Conservation (phyloP, 2,329 filamentous ascomycete genomes). For the Stagonosporopsis vannaccii region DNA sequence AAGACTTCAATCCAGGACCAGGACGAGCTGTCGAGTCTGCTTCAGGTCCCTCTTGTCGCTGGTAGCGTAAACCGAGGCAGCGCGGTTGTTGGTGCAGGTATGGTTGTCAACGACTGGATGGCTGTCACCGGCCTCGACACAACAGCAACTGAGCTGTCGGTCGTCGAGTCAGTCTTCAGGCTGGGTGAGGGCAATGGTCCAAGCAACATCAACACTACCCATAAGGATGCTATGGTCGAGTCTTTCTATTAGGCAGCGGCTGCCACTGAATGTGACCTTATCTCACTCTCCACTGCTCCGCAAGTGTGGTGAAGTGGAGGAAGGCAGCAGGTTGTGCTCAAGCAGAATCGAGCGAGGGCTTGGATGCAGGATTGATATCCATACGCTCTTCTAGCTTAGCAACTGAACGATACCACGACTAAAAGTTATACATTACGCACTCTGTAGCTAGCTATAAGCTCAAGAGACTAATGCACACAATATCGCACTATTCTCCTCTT, state of each 20-base stretch:
- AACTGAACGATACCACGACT: conserved; percentile 37
- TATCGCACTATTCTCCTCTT: neutral
- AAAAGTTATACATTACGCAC: neutral
- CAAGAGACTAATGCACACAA: neutral
- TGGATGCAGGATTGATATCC: conserved; percentile 10
- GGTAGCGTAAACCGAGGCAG: conserved; percentile 92
- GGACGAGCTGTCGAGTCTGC: conserved; percentile 90
- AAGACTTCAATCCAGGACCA: conserved; percentile 98
- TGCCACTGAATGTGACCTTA: conserved; percentile 1
- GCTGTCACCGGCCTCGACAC: conserved; percentile 90
- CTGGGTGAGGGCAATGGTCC: conserved; percentile 85
- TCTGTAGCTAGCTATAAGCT: neutral
- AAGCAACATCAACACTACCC: conserved; percentile 77
- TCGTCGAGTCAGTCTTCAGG: conserved; percentile 95
- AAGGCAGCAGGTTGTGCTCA: neutral
- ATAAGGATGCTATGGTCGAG: conserved; percentile 99
- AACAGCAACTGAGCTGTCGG: conserved; percentile 95
- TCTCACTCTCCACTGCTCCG: neutral
- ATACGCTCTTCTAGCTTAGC: conserved; percentile 33
- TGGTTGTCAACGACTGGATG: conserved; percentile 98
- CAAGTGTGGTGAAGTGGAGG: neutral
- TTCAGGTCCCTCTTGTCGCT: conserved; percentile 95
- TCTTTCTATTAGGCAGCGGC: conserved; percentile 80
- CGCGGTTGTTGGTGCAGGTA: conserved; percentile 93
- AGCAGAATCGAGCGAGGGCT: conserved; percentile 32